Percentiles rank a stretch among this genome's conserved stretches.
These are phyloP conservation scores for Ramaria rubella DNA, from an alignment of 768 basidiomycete genomes.

Conservation along the genomic window DNA sequence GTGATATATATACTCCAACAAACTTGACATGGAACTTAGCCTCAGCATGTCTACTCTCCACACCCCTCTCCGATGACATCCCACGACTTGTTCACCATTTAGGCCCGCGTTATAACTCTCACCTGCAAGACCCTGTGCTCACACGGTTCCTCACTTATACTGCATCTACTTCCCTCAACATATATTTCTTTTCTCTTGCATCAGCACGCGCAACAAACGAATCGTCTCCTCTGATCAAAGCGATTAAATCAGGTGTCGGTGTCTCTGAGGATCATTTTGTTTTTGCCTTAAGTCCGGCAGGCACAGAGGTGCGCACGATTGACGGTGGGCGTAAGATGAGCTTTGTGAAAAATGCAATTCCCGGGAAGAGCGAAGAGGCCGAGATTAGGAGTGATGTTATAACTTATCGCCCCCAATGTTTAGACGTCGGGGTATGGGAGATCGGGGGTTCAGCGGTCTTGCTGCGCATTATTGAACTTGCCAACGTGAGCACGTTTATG, in stretches of 20 bases:
- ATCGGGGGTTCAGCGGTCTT: slow-evolving; percentile 76
- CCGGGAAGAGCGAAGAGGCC: not conserved
- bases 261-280: slow-evolving; percentile 33
- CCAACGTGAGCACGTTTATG: slow-evolving; percentile 42
- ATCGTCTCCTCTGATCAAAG: slow-evolving; percentile 38
- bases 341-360: slow-evolving; percentile 10
- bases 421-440: slow-evolving; percentile 75
- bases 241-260: slow-evolving; percentile 37
- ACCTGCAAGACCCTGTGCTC: slow-evolving; percentile 66
- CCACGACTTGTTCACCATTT: slow-evolving; percentile 74
- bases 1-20: slow-evolving; percentile 24
- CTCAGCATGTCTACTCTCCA: not conserved
- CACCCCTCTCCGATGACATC: slow-evolving; percentile 44
- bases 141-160: slow-evolving; percentile 79
- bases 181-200: slow-evolving; percentile 52
- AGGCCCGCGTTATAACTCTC: slow-evolving; percentile 69
- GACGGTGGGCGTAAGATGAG: slow-evolving; percentile 9
- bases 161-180: slow-evolving; percentile 76
- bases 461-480: slow-evolving; percentile 68
- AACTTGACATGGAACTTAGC: not conserved
- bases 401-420: slow-evolving; percentile 49
- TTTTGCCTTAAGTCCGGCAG: slow-evolving; percentile 32
- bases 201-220: slow-evolving; percentile 11
- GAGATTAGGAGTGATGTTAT: slow-evolving; percentile 45
- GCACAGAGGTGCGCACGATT: not conserved